phyloP scores from a whole-genome alignment of 805 yeast genomes.

The Ogataea ganodermae region DNA sequence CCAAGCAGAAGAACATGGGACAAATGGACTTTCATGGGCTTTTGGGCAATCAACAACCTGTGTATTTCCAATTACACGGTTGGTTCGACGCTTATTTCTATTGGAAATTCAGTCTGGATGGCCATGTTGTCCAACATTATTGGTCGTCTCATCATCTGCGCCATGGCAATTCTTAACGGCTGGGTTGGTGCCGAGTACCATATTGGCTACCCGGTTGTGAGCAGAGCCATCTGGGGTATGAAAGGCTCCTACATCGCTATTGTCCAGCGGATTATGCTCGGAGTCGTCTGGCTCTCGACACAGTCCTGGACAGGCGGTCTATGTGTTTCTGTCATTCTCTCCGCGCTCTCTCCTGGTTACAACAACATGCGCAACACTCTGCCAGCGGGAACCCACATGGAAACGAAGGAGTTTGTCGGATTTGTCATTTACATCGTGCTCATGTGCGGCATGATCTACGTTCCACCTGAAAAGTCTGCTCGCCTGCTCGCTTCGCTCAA shows the following conservation, averaged over 20 bases:
- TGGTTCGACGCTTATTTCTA: conserved; percentile 23
- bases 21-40: conserved; percentile 41
- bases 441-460: conserved; percentile 27
- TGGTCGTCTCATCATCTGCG: conserved; percentile 48
- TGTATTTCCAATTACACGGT: conserved; percentile 26
- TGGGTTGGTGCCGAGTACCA: conserved; percentile 53
- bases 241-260: conserved; percentile 46
- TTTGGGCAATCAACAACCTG: conserved; percentile 42
- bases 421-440: conserved; percentile 46
- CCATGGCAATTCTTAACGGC: conserved; percentile 48
- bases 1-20: conserved; percentile 50
- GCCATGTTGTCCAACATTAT: conserved; percentile 45
- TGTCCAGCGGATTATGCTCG: conserved; percentile 43
- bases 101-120: conserved; percentile 35
- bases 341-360: conserved; percentile 41
- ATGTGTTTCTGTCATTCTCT: conserved; percentile 41
- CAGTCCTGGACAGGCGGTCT: conserved; percentile 52
- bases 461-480: conserved; percentile 34
- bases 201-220: conserved; percentile 49
- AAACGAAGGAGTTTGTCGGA: conserved; percentile 45
- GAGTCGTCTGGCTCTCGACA: conserved; percentile 47
- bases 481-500: conserved; percentile 26
- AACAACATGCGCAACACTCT: conserved; percentile 26
- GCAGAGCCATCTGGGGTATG: conserved; percentile 48
- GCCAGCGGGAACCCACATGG: conserved; percentile 33